A percentile compares a stretch with the other conserved stretches of the same genome.
phyloP scores from a whole-genome alignment of 169 alveolate species.

The Plasmodium malariae region DNA sequence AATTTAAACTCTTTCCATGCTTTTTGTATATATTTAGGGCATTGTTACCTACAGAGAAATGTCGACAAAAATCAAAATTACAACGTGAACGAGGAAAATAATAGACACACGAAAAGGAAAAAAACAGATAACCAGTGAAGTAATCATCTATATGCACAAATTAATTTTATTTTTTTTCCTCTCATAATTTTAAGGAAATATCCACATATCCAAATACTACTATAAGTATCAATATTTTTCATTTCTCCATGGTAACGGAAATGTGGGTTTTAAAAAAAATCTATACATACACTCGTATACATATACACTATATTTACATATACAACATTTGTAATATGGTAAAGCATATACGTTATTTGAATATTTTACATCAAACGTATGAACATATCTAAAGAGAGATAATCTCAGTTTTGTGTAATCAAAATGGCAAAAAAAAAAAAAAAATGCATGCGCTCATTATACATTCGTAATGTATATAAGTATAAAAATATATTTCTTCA shows the following conservation, averaged over 20 bases:
- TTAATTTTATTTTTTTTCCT: no score
- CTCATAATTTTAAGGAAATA: neutral
- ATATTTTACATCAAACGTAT: neutral
- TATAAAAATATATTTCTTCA: neutral
- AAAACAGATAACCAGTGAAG: neutral
- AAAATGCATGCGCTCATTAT: neutral
- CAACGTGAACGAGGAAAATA: neutral
- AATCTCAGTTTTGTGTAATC: neutral
- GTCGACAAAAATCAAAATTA: neutral
- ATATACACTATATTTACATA: neutral
- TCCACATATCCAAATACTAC: neutral
- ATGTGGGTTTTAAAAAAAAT: no score
- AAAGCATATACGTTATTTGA: no score
- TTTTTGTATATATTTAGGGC: constrained; percentile 84
- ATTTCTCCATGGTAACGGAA: no score
- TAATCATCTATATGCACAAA: neutral
- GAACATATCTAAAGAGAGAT: neutral
- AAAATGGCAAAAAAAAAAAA: neutral
- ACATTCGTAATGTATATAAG: neutral
- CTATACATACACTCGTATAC: no score
- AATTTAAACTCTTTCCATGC: constrained; percentile 77
- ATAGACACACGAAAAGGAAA: neutral
- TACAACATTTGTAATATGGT: neutral
- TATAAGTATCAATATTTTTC: no score
- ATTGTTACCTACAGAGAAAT: constrained; percentile 80